These are phyloP conservation scores for Alliaria petiolata DNA, from an alignment of 345 rosid species.

Conservation along the genomic window DNA sequence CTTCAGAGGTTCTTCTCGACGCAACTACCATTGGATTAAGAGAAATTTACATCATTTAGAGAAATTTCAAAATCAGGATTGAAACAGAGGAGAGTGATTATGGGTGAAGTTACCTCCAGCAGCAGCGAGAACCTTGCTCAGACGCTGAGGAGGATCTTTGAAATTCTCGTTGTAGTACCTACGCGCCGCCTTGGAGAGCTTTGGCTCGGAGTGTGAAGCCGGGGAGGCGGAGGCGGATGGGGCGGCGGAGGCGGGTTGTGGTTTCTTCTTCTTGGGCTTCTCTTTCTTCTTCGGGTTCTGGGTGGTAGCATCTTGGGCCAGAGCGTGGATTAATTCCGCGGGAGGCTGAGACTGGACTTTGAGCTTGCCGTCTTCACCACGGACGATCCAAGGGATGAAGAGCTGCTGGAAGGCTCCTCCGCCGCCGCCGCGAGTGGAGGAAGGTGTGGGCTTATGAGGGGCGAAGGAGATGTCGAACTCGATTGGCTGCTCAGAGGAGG, in stretches of 20 bases:
- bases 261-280: slow-evolving; percentile 36
- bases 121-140: slow-evolving; percentile 91
- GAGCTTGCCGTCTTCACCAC: slow-evolving; percentile 83
- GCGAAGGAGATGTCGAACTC: slow-evolving; percentile 86
- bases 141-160: slow-evolving; percentile 65
- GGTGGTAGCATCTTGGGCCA: slow-evolving; percentile 59
- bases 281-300: slow-evolving; percentile 49
- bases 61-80: not conserved
- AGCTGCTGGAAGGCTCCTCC: slow-evolving; percentile 34
- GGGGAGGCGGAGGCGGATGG: not conserved
- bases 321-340: slow-evolving; percentile 46
- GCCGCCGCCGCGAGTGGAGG: slow-evolving; percentile 8
- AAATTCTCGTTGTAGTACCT: slow-evolving; percentile 81
- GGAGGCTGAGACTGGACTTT: slow-evolving; percentile 76
- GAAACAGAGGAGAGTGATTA: not conserved
- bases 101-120: slow-evolving; percentile 65
- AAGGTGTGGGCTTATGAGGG: slow-evolving; percentile 58
- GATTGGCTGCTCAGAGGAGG: slow-evolving; percentile 32
- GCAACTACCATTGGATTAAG: slow-evolving; percentile 48
- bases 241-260: not conserved
- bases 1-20: slow-evolving; percentile 82
- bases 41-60: not conserved
- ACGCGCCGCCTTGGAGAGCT: slow-evolving; percentile 78
- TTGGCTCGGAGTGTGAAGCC: slow-evolving; percentile 23
- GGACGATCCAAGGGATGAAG: slow-evolving; percentile 87